Percentiles rank a stretch among this genome's conserved stretches.
Conservation (phyloP, 1,284 basidiomycete species). For the Cerrena zonata region DNA sequence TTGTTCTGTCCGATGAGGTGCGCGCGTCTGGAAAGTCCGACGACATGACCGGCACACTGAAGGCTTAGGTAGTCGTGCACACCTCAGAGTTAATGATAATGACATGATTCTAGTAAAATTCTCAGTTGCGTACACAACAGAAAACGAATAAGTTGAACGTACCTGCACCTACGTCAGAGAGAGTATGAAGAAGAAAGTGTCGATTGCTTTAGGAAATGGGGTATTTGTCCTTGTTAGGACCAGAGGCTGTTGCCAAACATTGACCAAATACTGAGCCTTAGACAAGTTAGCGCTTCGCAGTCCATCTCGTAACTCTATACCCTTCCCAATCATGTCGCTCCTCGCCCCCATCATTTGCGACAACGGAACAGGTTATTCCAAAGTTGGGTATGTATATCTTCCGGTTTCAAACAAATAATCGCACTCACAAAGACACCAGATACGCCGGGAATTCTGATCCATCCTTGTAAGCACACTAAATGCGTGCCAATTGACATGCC, state of each 20-base stretch:
- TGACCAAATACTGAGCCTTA: neutral
- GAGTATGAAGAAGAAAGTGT: neutral
- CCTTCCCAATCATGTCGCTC: constrained; percentile 52
- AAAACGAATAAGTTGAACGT: neutral
- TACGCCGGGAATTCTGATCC: constrained; percentile 99
- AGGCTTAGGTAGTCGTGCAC: neutral
- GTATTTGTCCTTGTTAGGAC: neutral
- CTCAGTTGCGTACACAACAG: no score
- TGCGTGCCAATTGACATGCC: constrained; percentile 7
- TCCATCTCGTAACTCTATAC: neutral
- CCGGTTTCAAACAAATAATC: no score
- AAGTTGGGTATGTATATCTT: constrained; percentile 87
- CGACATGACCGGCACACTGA: neutral
- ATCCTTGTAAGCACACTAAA: constrained; percentile 79
- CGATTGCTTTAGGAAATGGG: neutral
- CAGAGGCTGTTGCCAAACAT: neutral
- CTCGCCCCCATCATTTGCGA: constrained; percentile 91
- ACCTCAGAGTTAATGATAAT: neutral
- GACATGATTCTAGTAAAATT: neutral
- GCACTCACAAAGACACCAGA: no score
- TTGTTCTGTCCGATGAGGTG: no score
- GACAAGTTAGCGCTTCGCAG: neutral
- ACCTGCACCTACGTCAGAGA: neutral
- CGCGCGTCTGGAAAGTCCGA: neutral
- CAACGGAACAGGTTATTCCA: constrained; percentile 96